Base-by-base conservation (phyloP, 148 eudicot genomes). In the Suaeda aralocaspica region DNA sequence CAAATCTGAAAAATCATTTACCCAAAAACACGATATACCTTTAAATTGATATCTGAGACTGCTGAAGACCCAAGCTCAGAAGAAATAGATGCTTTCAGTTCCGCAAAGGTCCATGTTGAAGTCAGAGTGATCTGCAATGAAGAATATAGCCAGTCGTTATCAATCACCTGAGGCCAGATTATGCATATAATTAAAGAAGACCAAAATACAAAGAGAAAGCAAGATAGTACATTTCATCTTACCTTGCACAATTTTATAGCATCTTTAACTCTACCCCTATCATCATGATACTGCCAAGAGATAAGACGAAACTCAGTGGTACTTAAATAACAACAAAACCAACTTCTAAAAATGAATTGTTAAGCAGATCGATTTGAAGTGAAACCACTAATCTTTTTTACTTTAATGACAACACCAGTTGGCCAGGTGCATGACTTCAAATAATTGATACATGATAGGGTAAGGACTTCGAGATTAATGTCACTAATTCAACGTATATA, bases 181-280 rank as follows among this genome's bases (percentile, higher is more conserved):
- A 0, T 29, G 52, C 18, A 50, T n/a, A 34, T 64, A 46, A 68
- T 26, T 30, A 28, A 12, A 30, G 60, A 71, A 9, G 7, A 71
- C 26, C 9, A 24, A 36, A 57, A 44, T 53, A 41, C 12, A 29
- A 46, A 21, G 51, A 9, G 24, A 12, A 42, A 10, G 25, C 13
- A 51, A 24, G 42, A 62, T 41, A 50, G 0, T 14, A 58, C 10
- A 64, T 18, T 29, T 70, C 52, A 68, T 66, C 78, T 67, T 79
- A 82, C 99, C 97, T 91, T 94, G 59, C 80, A 81, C 66, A 60
- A 66, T 81, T 91, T 94, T 76, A 87, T 39, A 10, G 72, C 84
- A 76, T 94, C 99, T 79, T 94, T 94, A 60, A 94, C 31, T 46
- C 88, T 81, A 66, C 78, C 78, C 78, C 89, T 94, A 80, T 94